Evolutionary conservation across 1,139 yeast species (phyloP), one percentile per base, ranked within the genome.

Genomic region (Pichia sp.): DNA sequence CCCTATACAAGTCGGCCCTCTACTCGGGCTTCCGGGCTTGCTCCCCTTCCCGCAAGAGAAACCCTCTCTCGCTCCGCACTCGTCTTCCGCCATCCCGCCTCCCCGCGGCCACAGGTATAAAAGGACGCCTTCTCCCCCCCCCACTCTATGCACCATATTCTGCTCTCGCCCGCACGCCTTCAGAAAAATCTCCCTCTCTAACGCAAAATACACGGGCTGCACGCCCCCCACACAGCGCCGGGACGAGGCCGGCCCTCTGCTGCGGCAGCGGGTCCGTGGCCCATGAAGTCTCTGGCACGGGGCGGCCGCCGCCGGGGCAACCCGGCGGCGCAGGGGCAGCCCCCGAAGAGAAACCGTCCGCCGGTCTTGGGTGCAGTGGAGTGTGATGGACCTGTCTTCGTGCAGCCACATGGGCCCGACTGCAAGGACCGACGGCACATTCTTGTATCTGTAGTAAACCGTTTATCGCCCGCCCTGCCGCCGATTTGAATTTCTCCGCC

Each of bases 291-390:
- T 34, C 47, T 34, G 54, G 48, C 49, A 47, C 54, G 47, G 51
- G 45, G 38, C 42, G 42, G 31, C 26, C 51, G 43, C 30, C 42
- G 49, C 23, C 23, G 23, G 23, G 23, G 23, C 23, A 19, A 19
- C 23, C 23, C 23, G 23, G 23, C 23, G 23, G 23, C 23, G 23
- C 23, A 19, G 23, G 23, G 23, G 15, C 34, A 23, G 29, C 23
- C 50, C 36, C 53, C 41, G 53, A 78, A 75, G 72, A 50, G 29
- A 47, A 15, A 42, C 47, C 7, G 23, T n/a, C 40, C 32, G 82
- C 77, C 8, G 51, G 53, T 85, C 90, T 85, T 82, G 90, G 90
- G 90, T 85, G 90, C 90, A 82, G 84, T 83, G 76, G 71, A 74
- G 77, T 72, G 73, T 84, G 80, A 81, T 83, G 87, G 88, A 84